These are phyloP conservation scores for Symmetrospora coprosmae DNA, from an alignment of 768 basidiomycete species.

Conservation along the genomic window DNA sequence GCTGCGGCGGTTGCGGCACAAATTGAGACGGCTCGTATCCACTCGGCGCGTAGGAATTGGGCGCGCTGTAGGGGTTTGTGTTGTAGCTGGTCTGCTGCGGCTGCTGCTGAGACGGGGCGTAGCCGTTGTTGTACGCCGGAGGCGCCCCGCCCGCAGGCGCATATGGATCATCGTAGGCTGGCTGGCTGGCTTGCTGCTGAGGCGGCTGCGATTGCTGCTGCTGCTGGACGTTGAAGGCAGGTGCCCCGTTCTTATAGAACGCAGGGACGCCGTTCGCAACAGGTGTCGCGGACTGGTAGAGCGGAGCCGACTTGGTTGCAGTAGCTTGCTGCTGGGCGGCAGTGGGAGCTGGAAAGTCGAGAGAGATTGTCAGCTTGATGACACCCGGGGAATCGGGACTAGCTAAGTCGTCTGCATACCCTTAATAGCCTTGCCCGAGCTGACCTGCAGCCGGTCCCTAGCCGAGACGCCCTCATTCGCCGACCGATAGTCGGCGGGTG, in stretches of 20 bases:
- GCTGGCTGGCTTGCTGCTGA: conserved; percentile 1
- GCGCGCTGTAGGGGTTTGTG: not conserved
- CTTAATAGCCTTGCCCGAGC: conserved; percentile 19
- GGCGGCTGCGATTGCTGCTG: not conserved
- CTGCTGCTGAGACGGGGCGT: conserved; percentile 20
- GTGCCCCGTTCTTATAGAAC: conserved; percentile 16
- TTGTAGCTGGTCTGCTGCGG: conserved; percentile 1
- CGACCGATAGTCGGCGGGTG: conserved; percentile 63
- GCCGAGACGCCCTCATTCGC: conserved; percentile 39
- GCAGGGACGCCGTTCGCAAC: not conserved
- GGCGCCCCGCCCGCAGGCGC: conserved; percentile 28
- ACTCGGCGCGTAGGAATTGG: conserved; percentile 6
- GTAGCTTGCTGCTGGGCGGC: conserved; percentile 7
- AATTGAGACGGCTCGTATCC: conserved; percentile 10
- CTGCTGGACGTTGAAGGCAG: not conserved
- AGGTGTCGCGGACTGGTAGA: not conserved
- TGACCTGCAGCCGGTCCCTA: conserved; percentile 42
- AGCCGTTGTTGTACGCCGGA: conserved; percentile 21
- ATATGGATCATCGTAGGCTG: conserved; percentile 23
- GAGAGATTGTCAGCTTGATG: not conserved
- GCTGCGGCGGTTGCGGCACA: conserved; percentile 15
- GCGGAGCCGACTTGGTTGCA: not conserved
- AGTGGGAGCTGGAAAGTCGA: conserved; percentile 1
- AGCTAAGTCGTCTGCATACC: not conserved
- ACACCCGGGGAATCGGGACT: not conserved